Evolutionary conservation across 2,329 filamentous ascomycete species (phyloP).

Genomic region (Diaporthe citrichinensis): DNA sequence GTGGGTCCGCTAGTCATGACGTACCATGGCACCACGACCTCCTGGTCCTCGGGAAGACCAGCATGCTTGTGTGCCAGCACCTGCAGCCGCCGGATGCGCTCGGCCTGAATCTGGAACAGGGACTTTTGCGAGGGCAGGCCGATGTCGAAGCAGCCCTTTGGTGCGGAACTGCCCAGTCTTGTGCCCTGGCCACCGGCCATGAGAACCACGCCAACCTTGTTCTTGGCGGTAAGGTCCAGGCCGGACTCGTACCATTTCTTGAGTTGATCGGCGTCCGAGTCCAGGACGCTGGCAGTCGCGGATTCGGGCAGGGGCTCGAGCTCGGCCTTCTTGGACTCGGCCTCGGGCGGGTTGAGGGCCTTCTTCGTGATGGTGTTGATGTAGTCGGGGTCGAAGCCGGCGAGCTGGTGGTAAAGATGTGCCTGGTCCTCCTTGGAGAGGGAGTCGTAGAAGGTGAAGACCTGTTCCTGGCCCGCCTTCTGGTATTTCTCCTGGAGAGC

Average conservation of each 20-base stretch:
- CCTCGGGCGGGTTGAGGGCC: constrained; percentile 82
- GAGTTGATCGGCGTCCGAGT: constrained; percentile 84
- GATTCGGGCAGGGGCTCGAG: constrained; percentile 91
- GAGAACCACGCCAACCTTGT: constrained; percentile 87
- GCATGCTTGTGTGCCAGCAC: constrained; percentile 81
- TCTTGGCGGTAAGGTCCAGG: constrained; percentile 83
- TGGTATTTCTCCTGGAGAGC: constrained; percentile 80
- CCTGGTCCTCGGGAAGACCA: constrained; percentile 61
- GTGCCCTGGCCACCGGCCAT: constrained; percentile 99
- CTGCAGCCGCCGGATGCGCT: constrained; percentile 91
- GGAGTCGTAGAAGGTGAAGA: constrained; percentile 89
- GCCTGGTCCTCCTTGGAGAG: constrained; percentile 82
- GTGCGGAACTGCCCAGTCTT: constrained; percentile 91
- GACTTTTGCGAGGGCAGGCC: constrained; percentile 93
- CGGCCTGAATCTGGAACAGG: constrained; percentile 96
- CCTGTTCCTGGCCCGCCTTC: constrained; percentile 82
- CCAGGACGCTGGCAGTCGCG: constrained; percentile 90
- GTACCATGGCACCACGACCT: constrained; percentile 91
- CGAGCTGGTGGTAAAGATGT: constrained; percentile 84
- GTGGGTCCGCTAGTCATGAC: constrained; percentile 99
- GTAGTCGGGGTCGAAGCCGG: constrained; percentile 83
- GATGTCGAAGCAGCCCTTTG: constrained; percentile 98
- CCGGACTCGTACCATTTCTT: constrained; percentile 87
- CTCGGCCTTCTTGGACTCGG: constrained; percentile 63
- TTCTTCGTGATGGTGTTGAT: constrained; percentile 90